phyloP scores from a whole-genome alignment of 73 alveolate genomes.

The Symbiodinium pilosum region DNA sequence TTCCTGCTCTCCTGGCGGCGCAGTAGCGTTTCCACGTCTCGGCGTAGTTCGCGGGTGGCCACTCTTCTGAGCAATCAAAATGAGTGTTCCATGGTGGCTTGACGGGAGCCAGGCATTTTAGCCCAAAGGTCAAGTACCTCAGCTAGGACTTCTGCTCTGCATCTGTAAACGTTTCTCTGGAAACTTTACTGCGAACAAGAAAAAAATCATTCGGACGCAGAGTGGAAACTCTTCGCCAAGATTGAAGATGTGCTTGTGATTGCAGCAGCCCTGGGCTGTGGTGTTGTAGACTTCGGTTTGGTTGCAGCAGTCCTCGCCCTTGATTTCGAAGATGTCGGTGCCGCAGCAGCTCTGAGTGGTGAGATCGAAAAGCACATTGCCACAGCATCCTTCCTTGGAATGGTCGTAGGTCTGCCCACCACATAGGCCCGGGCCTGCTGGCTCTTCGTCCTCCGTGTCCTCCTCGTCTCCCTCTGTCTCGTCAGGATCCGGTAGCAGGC shows the following conservation, averaged over 20 bases:
- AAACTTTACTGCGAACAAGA: too few species aligned
- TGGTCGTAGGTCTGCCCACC: conserved; percentile 34
- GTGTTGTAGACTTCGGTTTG: conserved; percentile 22
- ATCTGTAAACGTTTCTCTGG: too few species aligned
- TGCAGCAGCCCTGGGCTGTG: conserved; percentile 71
- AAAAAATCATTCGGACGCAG: not conserved
- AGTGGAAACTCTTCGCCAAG: conserved; percentile 30
- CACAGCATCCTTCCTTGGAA: conserved; percentile 80
- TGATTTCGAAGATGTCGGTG: conserved; percentile 42
- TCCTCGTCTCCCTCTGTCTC: not conserved
- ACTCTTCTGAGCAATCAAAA: conserved; percentile 31
- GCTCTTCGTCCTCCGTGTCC: not conserved
- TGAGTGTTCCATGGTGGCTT: conserved; percentile 19
- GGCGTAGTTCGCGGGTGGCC: conserved; percentile 76
- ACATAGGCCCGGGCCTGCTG: conserved; percentile 24
- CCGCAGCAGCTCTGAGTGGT: conserved; percentile 53
- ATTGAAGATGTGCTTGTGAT: conserved; percentile 34
- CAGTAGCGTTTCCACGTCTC: conserved; percentile 45
- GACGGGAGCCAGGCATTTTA: conserved; percentile 34
- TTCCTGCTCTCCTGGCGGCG: conserved; percentile 11
- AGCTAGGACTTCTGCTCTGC: not conserved
- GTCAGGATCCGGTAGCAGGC: conserved; percentile 65
- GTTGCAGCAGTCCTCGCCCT: conserved; percentile 46
- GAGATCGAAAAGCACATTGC: conserved; percentile 1
- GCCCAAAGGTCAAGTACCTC: conserved; percentile 38